Base-by-base conservation (phyloP, 371 early-diverging fungal species). In the Mortierella sp. region DNA sequence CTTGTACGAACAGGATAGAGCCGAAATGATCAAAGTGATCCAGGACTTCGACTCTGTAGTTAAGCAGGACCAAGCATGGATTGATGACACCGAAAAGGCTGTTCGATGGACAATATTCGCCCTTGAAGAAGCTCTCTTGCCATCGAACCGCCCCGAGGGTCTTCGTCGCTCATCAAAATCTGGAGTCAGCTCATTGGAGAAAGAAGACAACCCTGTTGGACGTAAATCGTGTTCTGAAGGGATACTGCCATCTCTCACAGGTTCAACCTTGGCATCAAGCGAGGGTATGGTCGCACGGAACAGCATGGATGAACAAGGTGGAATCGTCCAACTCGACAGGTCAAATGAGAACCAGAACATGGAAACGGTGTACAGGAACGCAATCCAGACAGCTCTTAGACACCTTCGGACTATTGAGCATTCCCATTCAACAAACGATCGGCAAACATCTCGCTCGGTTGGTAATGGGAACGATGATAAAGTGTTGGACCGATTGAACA, bases 1-100 rank as follows among this genome's bases (percentile, higher is more conserved):
- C 13, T 24, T 61, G 22, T 54, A 69, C 37, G 66, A 76, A 22
- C 50, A 64, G 39, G 62, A 76, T 13, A 43, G 57, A 1, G 24
- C 22, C 10, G 41, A 61, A 19, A 65, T 76, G 77, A 27, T 52
- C 24, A 43, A 61, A 12, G 47, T 46, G 49, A 51, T 69, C n/a
- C 77, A 69, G 19, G 66, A 61, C 13, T 25, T 76, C 24, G 62
- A 76, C 8, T 19, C 37, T 0, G 28, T 53, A 1, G 46, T 57
- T 7, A 48, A 57, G 40, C 29, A 57, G 31, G 77, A 76, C 12
- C 69, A 61, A 46, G 45, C 25, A 4, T 69, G 70, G 69, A 69
- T 63, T 13, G 54, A 54, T 1, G 58, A 62, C 31, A 24, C 57
- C 1, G 67, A 67, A 29, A 62, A 16, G 24, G 60, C 57, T 0